Base-by-base conservation (phyloP, 306 rosid genomes). In the Trifolium fragiferum region DNA sequence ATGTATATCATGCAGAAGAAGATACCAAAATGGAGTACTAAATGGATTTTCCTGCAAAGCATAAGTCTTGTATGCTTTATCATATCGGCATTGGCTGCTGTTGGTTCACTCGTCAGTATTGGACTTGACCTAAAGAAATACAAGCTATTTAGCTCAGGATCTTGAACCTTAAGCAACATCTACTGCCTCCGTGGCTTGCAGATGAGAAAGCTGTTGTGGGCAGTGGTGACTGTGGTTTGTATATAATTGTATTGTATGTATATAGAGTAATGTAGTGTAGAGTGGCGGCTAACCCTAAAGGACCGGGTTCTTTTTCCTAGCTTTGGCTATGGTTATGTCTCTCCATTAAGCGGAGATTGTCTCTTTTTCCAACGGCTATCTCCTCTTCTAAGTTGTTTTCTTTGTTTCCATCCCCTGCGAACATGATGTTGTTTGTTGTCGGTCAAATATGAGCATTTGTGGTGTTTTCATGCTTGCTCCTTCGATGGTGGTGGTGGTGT, bases 51-150 rank as follows among this genome's bases (percentile, higher is more conserved):
- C 43, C 66, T 92, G 61, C 77, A 87, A 57, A 54, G 75, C 35
- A 9, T 92, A 7, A 92, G 90, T 58, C 8, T 75, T 43, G 64
- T 85, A 7, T 88, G 93, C 73, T 58, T 92, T 5, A 2, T 78
- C n/a, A 74, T 88, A n/a, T 46, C 89, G 33, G 50, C 54, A 12
- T 68, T 79, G 4, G 89, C 96, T 25, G 90, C 82, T 63, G 33
- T 81, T 66, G 97, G 97, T 35, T 92, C 97, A 10, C 10, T 87
- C 7, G 90, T 71, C 3, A 88, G 93, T 57, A 86, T 83, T 19
- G 13, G 80, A 20, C 21, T 40, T 14, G 85, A 87, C 78, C 78
- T 87, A 2, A 74, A 82, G 82, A 60, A 68, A 27, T 85, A 77
- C 70, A 82, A 76, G 64, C 88, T 92, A 0, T 89, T 92, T 82